Conservation (phyloP, 225 moss, liverwort and hornwort species). For the Marchantia polymorpha region DNA sequence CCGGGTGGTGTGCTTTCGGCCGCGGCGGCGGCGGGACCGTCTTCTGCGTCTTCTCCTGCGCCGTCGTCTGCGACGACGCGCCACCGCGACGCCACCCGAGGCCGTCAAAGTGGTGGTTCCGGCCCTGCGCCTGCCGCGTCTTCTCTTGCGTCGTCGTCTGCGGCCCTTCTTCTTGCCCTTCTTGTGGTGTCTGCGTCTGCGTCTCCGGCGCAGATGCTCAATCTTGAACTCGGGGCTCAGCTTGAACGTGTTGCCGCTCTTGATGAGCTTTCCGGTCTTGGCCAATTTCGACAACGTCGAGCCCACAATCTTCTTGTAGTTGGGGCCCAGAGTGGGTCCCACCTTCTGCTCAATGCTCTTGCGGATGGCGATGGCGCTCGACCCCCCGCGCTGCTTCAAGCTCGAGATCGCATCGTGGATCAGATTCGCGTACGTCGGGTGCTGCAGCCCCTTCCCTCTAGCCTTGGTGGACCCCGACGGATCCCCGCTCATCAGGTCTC, state of each 20-base stretch:
- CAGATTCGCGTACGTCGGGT: constrained; percentile 44
- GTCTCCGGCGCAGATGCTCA: constrained; percentile 26
- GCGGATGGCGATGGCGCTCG: constrained; percentile 40
- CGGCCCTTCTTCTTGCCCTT: neutral
- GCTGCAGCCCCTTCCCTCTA: constrained; percentile 29
- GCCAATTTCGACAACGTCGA: constrained; percentile 44
- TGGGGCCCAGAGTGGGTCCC: constrained; percentile 39
- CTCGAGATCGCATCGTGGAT: constrained; percentile 42
- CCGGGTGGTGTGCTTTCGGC: neutral
- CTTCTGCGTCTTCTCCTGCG: constrained; percentile 3
- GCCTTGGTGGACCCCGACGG: constrained; percentile 36
- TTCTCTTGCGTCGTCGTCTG: constrained; percentile 6
- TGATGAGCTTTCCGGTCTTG: constrained; percentile 46
- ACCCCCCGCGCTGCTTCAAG: constrained; percentile 42
- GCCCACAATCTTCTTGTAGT: constrained; percentile 48
- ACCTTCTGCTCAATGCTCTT: constrained; percentile 44
- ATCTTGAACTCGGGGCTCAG: constrained; percentile 44
- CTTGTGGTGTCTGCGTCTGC: neutral
- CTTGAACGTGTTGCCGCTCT: constrained; percentile 45
- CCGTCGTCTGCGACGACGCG: constrained; percentile 10
- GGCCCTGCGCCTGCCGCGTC: neutral
- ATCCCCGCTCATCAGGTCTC: constrained; percentile 30
- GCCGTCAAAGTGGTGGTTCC: neutral
- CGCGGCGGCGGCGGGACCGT: constrained; percentile 10
- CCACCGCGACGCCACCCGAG: neutral